A percentile compares a stretch with the other conserved stretches of the same genome.
Evolutionary conservation across 108 stramenopile species (phyloP).

Genomic region (Cyclotella kingstonii): DNA sequence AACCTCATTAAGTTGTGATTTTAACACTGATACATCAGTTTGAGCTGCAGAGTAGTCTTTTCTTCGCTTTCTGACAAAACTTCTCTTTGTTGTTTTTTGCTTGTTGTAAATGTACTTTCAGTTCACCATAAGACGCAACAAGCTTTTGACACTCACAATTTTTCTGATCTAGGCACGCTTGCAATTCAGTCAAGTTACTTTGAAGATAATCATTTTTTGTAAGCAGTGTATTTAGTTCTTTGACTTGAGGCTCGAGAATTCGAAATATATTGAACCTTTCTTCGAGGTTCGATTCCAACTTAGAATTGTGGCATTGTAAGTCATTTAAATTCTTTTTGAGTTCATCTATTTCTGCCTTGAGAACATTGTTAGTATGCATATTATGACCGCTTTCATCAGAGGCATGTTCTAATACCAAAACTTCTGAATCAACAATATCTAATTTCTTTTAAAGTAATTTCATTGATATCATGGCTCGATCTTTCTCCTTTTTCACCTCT

Average conservation of each 20-base stretch:
- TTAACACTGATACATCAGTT: constrained; percentile 27
- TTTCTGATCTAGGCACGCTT: constrained; percentile 16
- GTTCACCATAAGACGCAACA: constrained; percentile 1
- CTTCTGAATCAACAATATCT: constrained; percentile 14
- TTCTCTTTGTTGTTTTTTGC: constrained; percentile 6
- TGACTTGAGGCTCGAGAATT: constrained; percentile 18
- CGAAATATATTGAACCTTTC: constrained; percentile 3
- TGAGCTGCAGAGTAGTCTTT: constrained; percentile 3
- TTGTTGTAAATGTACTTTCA: constrained; percentile 19
- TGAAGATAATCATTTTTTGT: constrained; percentile 14
- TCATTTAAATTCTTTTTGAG: constrained; percentile 13
- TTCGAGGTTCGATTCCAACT: constrained; percentile 18
- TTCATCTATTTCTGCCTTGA: constrained; percentile 23
- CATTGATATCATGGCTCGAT: constrained; percentile 13
- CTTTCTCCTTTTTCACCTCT: constrained; percentile 19
- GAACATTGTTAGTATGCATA: constrained; percentile 6
- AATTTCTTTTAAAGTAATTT: constrained; percentile 30
- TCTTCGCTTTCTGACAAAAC: constrained; percentile 3
- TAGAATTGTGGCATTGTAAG: constrained; percentile 19
- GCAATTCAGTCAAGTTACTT: constrained; percentile 7
- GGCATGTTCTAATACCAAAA: constrained; percentile 1
- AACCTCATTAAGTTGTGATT: constrained; percentile 25
- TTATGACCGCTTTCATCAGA: not conserved
- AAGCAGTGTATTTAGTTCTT: constrained; percentile 11
- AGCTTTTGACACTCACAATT: constrained; percentile 17